Evolutionary conservation across 2,329 filamentous ascomycete genomes (phyloP).

Genomic region (Dactylellina parvicollis): DNA sequence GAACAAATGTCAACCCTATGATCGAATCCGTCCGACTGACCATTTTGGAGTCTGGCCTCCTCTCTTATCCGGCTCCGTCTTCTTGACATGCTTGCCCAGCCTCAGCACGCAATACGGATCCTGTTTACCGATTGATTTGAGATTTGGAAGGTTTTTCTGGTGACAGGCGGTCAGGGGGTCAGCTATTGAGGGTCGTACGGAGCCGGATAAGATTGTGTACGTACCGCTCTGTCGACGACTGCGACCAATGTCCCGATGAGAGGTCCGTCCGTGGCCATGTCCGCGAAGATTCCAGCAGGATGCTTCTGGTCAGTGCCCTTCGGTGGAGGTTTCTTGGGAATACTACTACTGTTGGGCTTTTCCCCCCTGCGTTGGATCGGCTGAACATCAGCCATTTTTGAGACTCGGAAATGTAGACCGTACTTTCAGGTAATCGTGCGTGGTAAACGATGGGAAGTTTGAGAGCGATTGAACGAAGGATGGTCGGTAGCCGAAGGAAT

Average conservation of each 20-base stretch:
- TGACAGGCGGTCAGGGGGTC: not conserved
- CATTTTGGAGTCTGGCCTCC: conserved; percentile 96
- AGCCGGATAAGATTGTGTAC: conserved; percentile 1
- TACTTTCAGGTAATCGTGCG: conserved; percentile 4
- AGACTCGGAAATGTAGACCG: conserved; percentile 20
- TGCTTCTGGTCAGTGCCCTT: conserved; percentile 52
- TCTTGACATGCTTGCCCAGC: conserved; percentile 95
- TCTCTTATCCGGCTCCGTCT: conserved; percentile 91
- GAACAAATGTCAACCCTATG: not conserved
- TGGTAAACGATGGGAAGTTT: not conserved
- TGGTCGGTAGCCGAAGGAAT: not conserved
- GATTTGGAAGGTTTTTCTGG: conserved; percentile 89
- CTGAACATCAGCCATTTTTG: conserved; percentile 42
- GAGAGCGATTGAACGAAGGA: not conserved
- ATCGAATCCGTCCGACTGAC: conserved; percentile 66
- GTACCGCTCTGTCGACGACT: conserved; percentile 81
- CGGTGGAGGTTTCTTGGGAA: conserved; percentile 35
- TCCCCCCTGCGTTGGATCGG: conserved; percentile 48
- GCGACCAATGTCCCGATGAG: conserved; percentile 91
- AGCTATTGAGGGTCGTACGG: not conserved
- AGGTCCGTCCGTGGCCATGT: conserved; percentile 58
- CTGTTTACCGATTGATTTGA: conserved; percentile 97
- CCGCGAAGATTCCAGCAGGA: conserved; percentile 58
- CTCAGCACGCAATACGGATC: conserved; percentile 95
- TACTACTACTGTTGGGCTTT: conserved; percentile 10